Evolutionary conservation across 2,329 filamentous ascomycete genomes (phyloP).

Genomic region (Trichoderma sp.): DNA sequence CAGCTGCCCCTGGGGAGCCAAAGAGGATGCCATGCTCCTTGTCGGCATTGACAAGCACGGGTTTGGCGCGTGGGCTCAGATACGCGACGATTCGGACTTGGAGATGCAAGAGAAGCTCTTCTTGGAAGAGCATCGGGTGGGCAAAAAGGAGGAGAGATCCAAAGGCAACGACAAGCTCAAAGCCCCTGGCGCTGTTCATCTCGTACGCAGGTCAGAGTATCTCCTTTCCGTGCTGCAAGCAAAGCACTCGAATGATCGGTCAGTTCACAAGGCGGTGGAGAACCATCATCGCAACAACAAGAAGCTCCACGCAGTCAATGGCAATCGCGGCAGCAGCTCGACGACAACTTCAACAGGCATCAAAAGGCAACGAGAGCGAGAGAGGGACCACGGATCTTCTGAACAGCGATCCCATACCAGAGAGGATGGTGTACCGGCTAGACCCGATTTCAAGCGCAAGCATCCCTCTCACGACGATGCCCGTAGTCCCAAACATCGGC

Average conservation of each 20-base stretch:
- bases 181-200: conserved; percentile 93
- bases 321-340: conserved; percentile 64
- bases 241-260: conserved; percentile 74
- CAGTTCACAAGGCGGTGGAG: conserved; percentile 76
- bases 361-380: conserved; percentile 48
- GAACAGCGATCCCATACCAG: conserved; percentile 52
- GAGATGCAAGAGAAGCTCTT: conserved; percentile 89
- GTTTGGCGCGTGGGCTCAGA: conserved; percentile 92
- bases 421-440: conserved; percentile 51
- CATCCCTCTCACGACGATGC: conserved; percentile 50
- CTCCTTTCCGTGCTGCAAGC: conserved; percentile 89
- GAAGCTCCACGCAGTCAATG: conserved; percentile 59
- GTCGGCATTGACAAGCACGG: conserved; percentile 91
- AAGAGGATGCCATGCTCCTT: conserved; percentile 95
- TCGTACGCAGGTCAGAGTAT: conserved; percentile 93
- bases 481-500: conserved; percentile 44
- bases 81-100: conserved; percentile 86
- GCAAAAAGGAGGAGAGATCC: conserved; percentile 89
- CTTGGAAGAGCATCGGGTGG: conserved; percentile 95
- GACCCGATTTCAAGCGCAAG: conserved; percentile 60
- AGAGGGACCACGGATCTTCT: conserved; percentile 38
- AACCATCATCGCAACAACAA: conserved; percentile 96
- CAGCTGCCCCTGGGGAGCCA: conserved; percentile 85
- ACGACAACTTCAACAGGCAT: conserved; percentile 61
- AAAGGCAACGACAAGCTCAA: conserved; percentile 77